phyloP scores from a whole-genome alignment of 441 rosid genomes.

The Gossypium armourianum region DNA sequence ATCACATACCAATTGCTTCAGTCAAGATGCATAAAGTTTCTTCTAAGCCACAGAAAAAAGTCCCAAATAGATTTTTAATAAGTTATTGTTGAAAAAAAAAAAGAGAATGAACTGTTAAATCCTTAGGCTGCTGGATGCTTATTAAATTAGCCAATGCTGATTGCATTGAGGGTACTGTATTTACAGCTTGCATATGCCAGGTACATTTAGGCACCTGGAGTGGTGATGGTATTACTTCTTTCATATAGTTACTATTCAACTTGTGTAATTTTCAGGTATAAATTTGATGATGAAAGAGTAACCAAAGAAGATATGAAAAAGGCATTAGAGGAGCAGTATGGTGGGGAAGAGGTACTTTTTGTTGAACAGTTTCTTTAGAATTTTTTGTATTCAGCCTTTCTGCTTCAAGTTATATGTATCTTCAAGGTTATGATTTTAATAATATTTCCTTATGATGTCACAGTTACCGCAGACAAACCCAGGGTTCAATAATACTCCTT shows the following conservation, averaged over 20 bases:
- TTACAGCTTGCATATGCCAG: background rate
- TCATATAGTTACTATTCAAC: background rate
- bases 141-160: background rate
- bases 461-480: conserved; percentile 40
- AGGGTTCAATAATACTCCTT: conserved; percentile 38
- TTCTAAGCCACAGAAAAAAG: background rate
- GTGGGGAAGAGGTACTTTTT: conserved; percentile 39
- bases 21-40: background rate
- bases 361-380: background rate
- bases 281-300: conserved; percentile 46
- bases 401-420: background rate
- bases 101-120: background rate
- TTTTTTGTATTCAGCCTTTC: background rate
- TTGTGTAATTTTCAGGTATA: conserved; percentile 29
- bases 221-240: background rate
- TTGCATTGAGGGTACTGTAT: background rate
- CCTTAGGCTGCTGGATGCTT: background rate
- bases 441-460: conserved; percentile 7
- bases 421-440: conserved; percentile 4
- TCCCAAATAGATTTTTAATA: background rate
- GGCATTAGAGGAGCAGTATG: conserved; percentile 44
- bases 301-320: conserved; percentile 38
- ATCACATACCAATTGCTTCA: background rate
- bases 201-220: background rate
- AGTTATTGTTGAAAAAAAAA: background rate